These are phyloP conservation scores for Dryas octopetala DNA, from an alignment of 306 rosid genomes.

Conservation along the genomic window DNA sequence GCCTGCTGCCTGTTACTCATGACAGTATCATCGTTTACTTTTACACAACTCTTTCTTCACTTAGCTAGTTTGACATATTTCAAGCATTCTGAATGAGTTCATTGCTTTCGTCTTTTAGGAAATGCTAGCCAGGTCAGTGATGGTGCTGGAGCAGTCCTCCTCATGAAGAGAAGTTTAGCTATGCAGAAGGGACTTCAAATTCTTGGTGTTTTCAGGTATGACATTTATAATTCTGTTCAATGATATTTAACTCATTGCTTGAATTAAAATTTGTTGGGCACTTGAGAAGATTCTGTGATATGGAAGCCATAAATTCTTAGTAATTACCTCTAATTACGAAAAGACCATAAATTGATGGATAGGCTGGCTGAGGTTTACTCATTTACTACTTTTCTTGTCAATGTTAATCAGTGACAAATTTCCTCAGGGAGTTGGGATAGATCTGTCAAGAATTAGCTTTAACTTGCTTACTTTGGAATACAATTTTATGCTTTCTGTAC, in stretches of 20 bases:
- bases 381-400: background rate
- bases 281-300: background rate
- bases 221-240: background rate
- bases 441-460: background rate
- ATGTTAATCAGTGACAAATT: background rate
- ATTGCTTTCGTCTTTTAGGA: constrained; percentile 45
- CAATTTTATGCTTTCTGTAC: constrained; percentile 27
- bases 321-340: background rate
- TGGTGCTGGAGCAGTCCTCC: constrained; percentile 94
- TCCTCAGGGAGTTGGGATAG: background rate
- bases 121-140: constrained; percentile 93
- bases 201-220: constrained; percentile 77
- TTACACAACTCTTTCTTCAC: background rate
- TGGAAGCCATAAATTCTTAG: background rate
- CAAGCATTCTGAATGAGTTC: background rate
- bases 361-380: background rate
- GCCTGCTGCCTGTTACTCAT: constrained; percentile 19
- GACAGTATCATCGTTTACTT: constrained; percentile 7
- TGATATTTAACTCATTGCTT: background rate
- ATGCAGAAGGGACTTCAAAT: constrained; percentile 77
- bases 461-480: constrained; percentile 2
- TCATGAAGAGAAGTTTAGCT: constrained; percentile 87
- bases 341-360: background rate
- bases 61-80: background rate
- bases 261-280: background rate